Evolutionary conservation across 2,329 filamentous ascomycete genomes (phyloP), one percentile per base, ranked within the genome.

Genomic region (Fusarium gaditjirri): DNA sequence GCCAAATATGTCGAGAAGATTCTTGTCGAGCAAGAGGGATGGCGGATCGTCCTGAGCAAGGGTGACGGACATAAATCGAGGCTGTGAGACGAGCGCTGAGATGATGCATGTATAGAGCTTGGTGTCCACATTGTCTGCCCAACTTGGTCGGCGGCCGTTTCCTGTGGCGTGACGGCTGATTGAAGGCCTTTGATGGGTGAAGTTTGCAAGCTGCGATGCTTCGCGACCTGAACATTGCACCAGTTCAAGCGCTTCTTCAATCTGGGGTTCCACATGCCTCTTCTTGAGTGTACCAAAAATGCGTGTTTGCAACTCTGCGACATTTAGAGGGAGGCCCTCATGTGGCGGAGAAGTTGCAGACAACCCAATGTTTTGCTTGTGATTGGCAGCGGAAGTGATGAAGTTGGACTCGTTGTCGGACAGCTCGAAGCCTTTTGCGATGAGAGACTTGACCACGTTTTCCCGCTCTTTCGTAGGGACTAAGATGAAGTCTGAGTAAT

Each of bases 401-500:
- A 92, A 97, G 72, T 84, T 88, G 57, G 91, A 89, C 69, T 90
- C 89, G 58, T 89, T 88, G 71, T 92, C 90, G 70, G 94, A 92
- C 75, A 98, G 95, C 75, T 92, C 91, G 78, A 98, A 98, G 3
- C 94, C 94, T 50, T 92, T 90, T 23, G 91, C 89, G 66, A 95
- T 87, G 9, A 98, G 86, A 0, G 94, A 92, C 64, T 90, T 86
- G 38, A 94, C 90, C 52, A 98, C 95, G 42, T 91, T 91, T 31
- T 88, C 84, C 55, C 92, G 90, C 77, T 92, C 90, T 78, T 91
- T 93, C 58, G 87, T 87, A 2, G 96, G 95, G 2, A 98, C 94
- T 39, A 98, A 88, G 76, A 99, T 97, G 82, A 97, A 98, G 83
- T 99, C 95, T 38, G 93, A 96, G 83, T 97, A 98, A 83, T 98